Evolutionary conservation across 805 yeast genomes (phyloP), one percentile per base, ranked within the genome.

Genomic region (Huiozyma naganishii): DNA sequence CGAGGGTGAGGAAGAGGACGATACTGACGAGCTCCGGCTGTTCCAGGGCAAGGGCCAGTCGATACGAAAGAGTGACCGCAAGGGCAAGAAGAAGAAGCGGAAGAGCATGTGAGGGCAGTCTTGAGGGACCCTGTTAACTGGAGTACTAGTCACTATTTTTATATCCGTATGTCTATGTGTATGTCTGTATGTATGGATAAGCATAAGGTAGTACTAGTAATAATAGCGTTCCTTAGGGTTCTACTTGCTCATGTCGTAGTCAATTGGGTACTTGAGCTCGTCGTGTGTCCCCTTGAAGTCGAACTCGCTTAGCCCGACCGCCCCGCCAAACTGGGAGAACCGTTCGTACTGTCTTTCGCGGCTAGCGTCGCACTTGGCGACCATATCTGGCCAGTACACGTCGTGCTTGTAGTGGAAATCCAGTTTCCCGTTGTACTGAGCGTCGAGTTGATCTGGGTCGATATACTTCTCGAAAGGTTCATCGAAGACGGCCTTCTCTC

Each of bases 1-100:
- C 7, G 64, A 62, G 5, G 67, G 58, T 8, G 64, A 63, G 6
- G 33, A 9, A 9, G 67, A 57, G 9, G 52, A 49, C 1, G 67
- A 62, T 6, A 55, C 59, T n/a, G 38, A 44, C 12, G 4, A 29
- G 11, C 13, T 13, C 2, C 10, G 41, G 36, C 52, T 9, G 55
- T 43, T 86, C 76, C 57, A 48, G 48, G 95, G 95, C 0, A 70
- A 72, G 45, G 97, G 97, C 0, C 83, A 83, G 53, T 72, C 86
- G 1, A 66, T 88, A 43, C 73, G 95, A 57, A 79, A 77, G 50
- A 74, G 77, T 47, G 73, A 69, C 54, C 86, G 85, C 55, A 70
- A 95, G 42, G 80, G 80, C 49, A 85, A 79, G 44, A 71, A 68
- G 38, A 70, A 65, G 23, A 17, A 17, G 23, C 23, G 23, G 23